Conservation (phyloP, 192 early-diverging fungal species). For the Rhizoclosmatium sp. region DNA sequence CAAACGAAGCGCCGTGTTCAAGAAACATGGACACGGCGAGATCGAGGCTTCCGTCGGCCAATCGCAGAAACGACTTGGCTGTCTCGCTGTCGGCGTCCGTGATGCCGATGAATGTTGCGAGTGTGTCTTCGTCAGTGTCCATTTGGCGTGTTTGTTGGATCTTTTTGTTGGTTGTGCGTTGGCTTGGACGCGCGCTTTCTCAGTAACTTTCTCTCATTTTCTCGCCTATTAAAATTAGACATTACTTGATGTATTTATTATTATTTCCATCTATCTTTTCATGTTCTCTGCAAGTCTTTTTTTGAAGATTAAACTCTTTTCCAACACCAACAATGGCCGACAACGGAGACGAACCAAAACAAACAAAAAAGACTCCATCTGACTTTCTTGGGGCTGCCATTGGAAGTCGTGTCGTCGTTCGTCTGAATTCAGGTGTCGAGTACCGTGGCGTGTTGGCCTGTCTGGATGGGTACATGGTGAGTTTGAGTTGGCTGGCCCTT, state of each 20-base stretch:
- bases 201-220: too few species aligned
- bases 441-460: slow-evolving; percentile 93
- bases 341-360: neutral
- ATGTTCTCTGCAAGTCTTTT: too few species aligned
- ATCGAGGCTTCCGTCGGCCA: slow-evolving; percentile 77
- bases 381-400: slow-evolving; percentile 90
- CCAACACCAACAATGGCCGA: neutral
- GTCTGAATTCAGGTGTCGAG: slow-evolving; percentile 95
- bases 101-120: slow-evolving; percentile 52
- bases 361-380: slow-evolving; percentile 62
- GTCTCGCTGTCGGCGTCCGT: slow-evolving; percentile 78
- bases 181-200: too few species aligned
- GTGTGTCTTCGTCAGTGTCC: slow-evolving; percentile 35
- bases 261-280: too few species aligned
- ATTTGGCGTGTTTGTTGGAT: neutral
- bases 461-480: slow-evolving; percentile 83
- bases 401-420: slow-evolving; percentile 86
- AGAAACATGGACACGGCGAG: slow-evolving; percentile 83
- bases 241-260: too few species aligned
- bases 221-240: too few species aligned
- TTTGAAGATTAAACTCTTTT: too few species aligned
- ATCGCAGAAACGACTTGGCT: slow-evolving; percentile 74
- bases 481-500: neutral
- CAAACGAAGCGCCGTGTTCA: slow-evolving; percentile 77
- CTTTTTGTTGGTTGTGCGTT: too few species aligned